Evolutionary conservation across 2,329 filamentous ascomycete genomes (phyloP).

Genomic region (Graphilbum sp.): DNA sequence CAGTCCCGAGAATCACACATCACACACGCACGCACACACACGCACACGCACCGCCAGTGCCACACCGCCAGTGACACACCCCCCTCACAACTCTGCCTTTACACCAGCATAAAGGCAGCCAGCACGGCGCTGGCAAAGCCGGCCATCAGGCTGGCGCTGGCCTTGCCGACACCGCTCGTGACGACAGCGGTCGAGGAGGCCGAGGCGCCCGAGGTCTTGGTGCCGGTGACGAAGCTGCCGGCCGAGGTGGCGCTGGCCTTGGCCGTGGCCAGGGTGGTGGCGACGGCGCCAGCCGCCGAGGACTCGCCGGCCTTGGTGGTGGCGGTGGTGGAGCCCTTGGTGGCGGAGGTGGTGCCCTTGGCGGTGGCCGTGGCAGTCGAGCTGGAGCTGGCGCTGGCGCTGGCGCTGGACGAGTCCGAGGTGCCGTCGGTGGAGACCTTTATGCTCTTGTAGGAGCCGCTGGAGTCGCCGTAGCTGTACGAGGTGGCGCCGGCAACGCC

Average conservation of each 20-base stretch:
- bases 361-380: conserved; percentile 10
- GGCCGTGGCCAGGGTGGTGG: conserved; percentile 9
- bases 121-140: conserved; percentile 12
- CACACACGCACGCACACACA: no score
- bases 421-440: conserved; percentile 23
- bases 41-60: no score
- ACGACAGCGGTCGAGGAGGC: conserved; percentile 5
- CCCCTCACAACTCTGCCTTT: no score
- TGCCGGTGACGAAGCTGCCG: neutral
- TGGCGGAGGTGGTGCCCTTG: conserved; percentile 6
- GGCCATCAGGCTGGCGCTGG: conserved; percentile 9
- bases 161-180: conserved; percentile 12
- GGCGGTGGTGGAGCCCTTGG: conserved; percentile 1
- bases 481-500: conserved; percentile 28
- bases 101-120: conserved; percentile 13
- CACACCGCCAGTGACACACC: no score
- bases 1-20: no score
- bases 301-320: neutral
- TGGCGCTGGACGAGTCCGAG: conserved; percentile 7
- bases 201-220: neutral
- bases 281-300: neutral
- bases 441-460: conserved; percentile 35
- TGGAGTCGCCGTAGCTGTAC: conserved; percentile 34
- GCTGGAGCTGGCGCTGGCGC: conserved; percentile 10
- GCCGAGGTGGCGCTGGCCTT: conserved; percentile 11